Evolutionary conservation across 2,329 filamentous ascomycete genomes (phyloP), one percentile per base, ranked within the genome.

Genomic region (Nothophaeocryptopus gaeumannii): DNA sequence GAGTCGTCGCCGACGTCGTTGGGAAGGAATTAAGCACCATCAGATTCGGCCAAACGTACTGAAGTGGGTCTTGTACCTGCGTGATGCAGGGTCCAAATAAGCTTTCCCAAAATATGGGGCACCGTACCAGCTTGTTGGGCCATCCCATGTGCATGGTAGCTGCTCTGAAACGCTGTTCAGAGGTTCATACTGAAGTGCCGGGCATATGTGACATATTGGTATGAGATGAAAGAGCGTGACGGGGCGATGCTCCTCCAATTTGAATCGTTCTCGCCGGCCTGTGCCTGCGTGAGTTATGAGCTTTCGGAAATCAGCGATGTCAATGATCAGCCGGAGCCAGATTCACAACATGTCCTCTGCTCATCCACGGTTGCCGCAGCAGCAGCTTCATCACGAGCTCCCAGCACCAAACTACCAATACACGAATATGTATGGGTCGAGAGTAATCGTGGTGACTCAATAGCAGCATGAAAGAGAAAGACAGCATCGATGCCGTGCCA

Each of bases 181-280:
- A 11, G 33, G 20, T 12, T 10, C 32, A 34, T 16, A 14, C n/a
- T 36, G 10, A 26, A 20, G 29, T 36, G 29, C 15, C n/a, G 33
- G 26, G 29, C 8, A 11, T 20, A 32, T 12, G 11, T 5, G 31
- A 43, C 30, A 43, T 43, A 43, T 34, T 8, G 39, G 31, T 29
- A 43, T 43, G 31, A 29, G 40, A 13, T 16, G 29, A 26, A 16
- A 26, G 40, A 16, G 14, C 15, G 35, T 8, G 15, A 14, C 30
- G 29, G 26, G 26, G n/a, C 15, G 31, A 43, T 11, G 40, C 40
- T 43, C 30, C 5, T 34, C 31, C 40, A 12, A 8, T 43, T 43
- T 12, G 40, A 43, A 43, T 34, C 40, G 40, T 43, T 15, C 35
- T 32, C 33, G n/a, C 15, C 9, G 31, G 31, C 40, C 40, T 14